Percentiles rank a stretch among this genome's conserved stretches.
Evolutionary conservation across 2,329 filamentous ascomycete species (phyloP).

Genomic region (Lizonia empirigonia): DNA sequence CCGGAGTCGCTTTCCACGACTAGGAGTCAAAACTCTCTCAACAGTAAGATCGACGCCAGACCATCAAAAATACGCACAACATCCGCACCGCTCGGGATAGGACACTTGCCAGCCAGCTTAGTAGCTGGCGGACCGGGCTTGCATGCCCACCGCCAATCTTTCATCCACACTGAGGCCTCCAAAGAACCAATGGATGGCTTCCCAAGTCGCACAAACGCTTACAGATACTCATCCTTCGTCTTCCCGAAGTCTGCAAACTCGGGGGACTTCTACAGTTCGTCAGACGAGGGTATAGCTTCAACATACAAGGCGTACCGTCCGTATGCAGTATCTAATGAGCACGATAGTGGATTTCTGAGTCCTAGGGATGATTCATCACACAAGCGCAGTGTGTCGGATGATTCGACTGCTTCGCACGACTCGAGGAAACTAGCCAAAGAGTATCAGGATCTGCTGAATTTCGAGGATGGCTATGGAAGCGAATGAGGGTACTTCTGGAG

Average conservation of each 20-base stretch:
- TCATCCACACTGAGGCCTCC: neutral
- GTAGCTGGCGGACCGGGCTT: constrained; percentile 21
- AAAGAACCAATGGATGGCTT: neutral
- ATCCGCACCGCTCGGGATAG: neutral
- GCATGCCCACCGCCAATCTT: constrained; percentile 1
- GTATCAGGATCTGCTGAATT: constrained; percentile 32
- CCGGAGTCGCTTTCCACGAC: neutral
- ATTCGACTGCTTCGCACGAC: constrained; percentile 24
- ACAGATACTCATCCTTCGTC: constrained; percentile 3
- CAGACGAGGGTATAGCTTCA: neutral
- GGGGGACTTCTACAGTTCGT: neutral
- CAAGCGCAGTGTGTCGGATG: constrained; percentile 19
- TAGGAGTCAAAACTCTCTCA: neutral
- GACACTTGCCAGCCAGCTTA: constrained; percentile 28
- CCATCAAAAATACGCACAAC: constrained; percentile 9
- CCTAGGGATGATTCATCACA: constrained; percentile 14
- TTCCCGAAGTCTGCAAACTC: neutral
- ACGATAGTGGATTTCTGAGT: constrained; percentile 2
- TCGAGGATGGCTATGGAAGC: constrained; percentile 27
- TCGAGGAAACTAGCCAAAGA: constrained; percentile 30
- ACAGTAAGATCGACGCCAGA: neutral
- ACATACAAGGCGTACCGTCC: constrained; percentile 13
- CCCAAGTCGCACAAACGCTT: constrained; percentile 7
- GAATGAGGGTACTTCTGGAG: neutral
- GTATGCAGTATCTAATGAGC: neutral